Base-by-base conservation (phyloP, 1,284 basidiomycete species). In the Malassezia equina region DNA sequence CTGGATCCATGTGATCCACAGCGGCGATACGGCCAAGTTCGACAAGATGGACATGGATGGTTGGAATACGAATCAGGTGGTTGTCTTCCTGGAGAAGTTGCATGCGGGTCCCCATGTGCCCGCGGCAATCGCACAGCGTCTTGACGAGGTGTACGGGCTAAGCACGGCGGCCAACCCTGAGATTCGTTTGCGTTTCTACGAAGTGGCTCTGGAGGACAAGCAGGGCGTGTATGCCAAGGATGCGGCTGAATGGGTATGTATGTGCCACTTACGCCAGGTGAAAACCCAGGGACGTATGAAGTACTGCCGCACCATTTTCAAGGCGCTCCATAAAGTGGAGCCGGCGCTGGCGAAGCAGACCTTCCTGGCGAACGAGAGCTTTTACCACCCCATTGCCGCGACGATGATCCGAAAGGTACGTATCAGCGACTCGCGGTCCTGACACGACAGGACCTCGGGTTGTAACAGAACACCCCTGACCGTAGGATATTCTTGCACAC, bases 271-370 rank as follows among this genome's bases (percentile, higher is more conserved):
- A 34, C 6, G 42, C n/a, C 39, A 53, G 44, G 53, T 80, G 24
- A 65, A 70, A 33, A 75, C 71, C 54, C 77, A 78, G 62, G 78
- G 79, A 1, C 66, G 79, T 51, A 72, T 73, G 71, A 73, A 73
- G 72, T 79, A 78, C 70, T 78, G 77, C 60, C 66, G 76, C 65
- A 76, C 52, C n/a, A 69, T 78, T 52, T 80, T 75, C 69, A 64
- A 77, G 19, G 71, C 78, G 11, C 59, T 80, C 33, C 73, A 74
- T 68, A 71, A 80, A 52, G 83, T 85, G 19, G 80, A 89, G 71
- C 74, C 77, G 15, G 76, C 77, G 19, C 75, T 90, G 29, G 86
- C 90, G 1, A 71, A 68, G 45, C 76, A 81, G 61, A 77, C 78
- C 21, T 89, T 84, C 69, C 65, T 67, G 41, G 77, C 74, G 41